These are phyloP conservation scores for Fonsecaea pedrosoi DNA, from an alignment of 2,329 filamentous ascomycete genomes.

Conservation along the genomic window DNA sequence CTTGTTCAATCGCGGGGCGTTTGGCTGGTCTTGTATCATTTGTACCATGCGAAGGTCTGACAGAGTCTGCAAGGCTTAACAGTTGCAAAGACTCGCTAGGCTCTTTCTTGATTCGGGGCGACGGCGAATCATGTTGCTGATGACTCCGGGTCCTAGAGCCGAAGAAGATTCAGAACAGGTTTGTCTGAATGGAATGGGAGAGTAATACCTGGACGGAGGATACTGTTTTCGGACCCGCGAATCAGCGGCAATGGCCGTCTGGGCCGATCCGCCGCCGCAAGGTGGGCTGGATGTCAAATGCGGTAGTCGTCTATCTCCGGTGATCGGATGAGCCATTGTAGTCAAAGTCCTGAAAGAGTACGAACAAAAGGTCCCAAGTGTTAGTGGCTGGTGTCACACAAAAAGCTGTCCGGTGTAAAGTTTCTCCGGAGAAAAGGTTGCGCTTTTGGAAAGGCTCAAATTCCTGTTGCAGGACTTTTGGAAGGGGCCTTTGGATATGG, in stretches of 20 bases:
- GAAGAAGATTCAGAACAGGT: slow-evolving; percentile 12
- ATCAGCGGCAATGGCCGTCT: not conserved
- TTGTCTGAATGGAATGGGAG: not conserved
- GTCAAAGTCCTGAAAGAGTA: not conserved
- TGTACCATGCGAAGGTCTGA: not conserved
- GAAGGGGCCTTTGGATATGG: not conserved
- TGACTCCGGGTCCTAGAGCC: not conserved
- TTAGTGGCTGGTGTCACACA: not conserved
- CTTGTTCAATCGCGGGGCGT: slow-evolving; percentile 26
- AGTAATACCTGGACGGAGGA: not conserved
- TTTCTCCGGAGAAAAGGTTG: not conserved
- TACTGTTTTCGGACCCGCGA: not conserved
- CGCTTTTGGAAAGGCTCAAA: not conserved
- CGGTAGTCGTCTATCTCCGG: not conserved
- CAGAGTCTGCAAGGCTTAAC: slow-evolving; percentile 12
- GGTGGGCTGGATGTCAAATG: not conserved
- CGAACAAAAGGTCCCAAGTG: not conserved
- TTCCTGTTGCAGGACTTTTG: not conserved
- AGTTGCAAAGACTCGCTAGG: slow-evolving; percentile 9
- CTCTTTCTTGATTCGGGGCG: slow-evolving; percentile 18
- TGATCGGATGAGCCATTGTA: not conserved
- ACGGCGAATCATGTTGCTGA: slow-evolving; percentile 12
- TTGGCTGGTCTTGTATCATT: slow-evolving; percentile 22
- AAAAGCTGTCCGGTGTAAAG: not conserved
- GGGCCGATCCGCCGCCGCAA: not conserved